Percentiles rank a stretch among this genome's conserved stretches.
Conservation (phyloP, 2,329 filamentous ascomycete species). For the Xylariaceae sp. region DNA sequence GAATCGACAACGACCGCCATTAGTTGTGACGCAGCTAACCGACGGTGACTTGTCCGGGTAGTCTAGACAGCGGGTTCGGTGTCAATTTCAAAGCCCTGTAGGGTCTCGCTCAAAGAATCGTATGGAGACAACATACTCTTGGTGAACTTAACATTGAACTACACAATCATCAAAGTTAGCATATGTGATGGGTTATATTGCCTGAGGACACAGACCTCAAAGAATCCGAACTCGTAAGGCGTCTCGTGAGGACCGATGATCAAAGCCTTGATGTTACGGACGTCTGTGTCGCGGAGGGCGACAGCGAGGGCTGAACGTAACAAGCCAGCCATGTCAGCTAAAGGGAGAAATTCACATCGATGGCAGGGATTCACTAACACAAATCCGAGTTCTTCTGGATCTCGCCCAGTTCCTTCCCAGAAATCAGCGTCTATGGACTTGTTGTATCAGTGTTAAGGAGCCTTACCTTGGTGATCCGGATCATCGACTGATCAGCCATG, state of each 20-base stretch:
- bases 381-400: conserved; percentile 81
- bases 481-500: conserved; percentile 82
- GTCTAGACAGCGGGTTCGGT: conserved; percentile 47
- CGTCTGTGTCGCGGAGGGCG: conserved; percentile 80
- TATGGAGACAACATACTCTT: conserved; percentile 52
- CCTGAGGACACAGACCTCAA: conserved; percentile 62
- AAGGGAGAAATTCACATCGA: conserved; percentile 6
- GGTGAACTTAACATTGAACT: conserved; percentile 76
- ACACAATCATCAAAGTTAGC: conserved; percentile 24
- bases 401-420: conserved; percentile 70
- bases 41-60: conserved; percentile 69
- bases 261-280: conserved; percentile 80
- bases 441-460: background rate
- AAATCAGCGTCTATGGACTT: background rate
- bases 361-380: conserved; percentile 51
- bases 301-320: conserved; percentile 68
- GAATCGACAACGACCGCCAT: conserved; percentile 82
- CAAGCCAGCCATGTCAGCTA: conserved; percentile 13
- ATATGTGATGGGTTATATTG: background rate
- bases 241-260: conserved; percentile 92
- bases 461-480: conserved; percentile 68
- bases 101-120: background rate
- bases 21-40: conserved; percentile 75
- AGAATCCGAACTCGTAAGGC: conserved; percentile 96
- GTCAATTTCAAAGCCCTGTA: conserved; percentile 3